These are phyloP conservation scores for Skeletonema grethae DNA, from an alignment of 108 stramenopile species.

Conservation along the genomic window DNA sequence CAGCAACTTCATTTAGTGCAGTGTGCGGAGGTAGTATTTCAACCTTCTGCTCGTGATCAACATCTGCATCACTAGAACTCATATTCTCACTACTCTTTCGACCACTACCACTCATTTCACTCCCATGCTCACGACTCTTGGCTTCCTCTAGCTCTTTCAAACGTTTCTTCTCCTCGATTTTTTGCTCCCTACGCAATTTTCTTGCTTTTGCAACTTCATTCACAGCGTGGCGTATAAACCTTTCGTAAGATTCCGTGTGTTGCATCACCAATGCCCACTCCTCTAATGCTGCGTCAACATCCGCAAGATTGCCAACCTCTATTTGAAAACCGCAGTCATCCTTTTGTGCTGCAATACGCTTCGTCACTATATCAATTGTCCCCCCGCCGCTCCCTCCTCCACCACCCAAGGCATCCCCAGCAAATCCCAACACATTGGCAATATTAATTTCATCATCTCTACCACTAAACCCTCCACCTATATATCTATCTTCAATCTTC, in stretches of 20 bases:
- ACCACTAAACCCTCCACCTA: conserved; percentile 25
- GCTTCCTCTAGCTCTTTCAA: conserved; percentile 48
- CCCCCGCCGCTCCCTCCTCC: conserved; percentile 2
- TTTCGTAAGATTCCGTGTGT: conserved; percentile 91
- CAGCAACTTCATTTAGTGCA: conserved; percentile 66
- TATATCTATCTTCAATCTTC: conserved; percentile 63
- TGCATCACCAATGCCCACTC: conserved; percentile 89
- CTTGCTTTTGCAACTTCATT: conserved; percentile 79
- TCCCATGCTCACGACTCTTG: conserved; percentile 25
- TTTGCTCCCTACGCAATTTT: conserved; percentile 55
- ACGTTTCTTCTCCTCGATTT: conserved; percentile 48
- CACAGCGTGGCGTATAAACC: conserved; percentile 84
- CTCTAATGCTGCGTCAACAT: conserved; percentile 90
- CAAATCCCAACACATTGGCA: conserved; percentile 29
- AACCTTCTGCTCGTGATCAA: conserved; percentile 36
- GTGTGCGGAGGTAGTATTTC: conserved; percentile 79
- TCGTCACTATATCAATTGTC: background rate
- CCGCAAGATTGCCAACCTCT: conserved; percentile 70
- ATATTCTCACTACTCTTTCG: conserved; percentile 5
- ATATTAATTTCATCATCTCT: conserved; percentile 24
- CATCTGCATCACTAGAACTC: conserved; percentile 22
- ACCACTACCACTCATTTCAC: background rate
- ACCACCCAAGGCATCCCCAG: background rate
- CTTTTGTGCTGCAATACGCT: conserved; percentile 26
- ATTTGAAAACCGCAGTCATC: conserved; percentile 78